Conservation (phyloP, 2,329 filamentous ascomycete species). For the Phaeoacremonium minimum region DNA sequence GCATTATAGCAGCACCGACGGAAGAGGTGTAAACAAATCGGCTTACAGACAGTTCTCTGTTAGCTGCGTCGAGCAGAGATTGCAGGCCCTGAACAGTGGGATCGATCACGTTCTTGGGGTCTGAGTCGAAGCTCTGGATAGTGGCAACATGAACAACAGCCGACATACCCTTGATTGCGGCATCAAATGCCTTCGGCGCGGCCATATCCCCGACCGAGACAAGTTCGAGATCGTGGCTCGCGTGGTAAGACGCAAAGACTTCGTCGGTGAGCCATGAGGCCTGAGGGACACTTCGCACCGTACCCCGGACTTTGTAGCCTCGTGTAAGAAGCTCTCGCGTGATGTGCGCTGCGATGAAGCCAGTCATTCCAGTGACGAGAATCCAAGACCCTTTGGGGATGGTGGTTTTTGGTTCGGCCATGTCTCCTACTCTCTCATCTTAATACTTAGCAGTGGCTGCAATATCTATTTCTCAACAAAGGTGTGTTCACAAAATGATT, state of each 20-base stretch:
- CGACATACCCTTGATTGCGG: conserved; percentile 13
- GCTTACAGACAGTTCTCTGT: conserved; percentile 25
- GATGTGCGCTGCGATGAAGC: conserved; percentile 34
- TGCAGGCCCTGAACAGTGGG: conserved; percentile 19
- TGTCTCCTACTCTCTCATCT: too few relatives aligned
- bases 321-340: conserved; percentile 25
- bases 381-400: conserved; percentile 15
- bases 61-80: conserved; percentile 27
- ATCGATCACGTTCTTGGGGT: conserved; percentile 35
- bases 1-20: conserved; percentile 14
- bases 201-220: background rate
- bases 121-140: conserved; percentile 22
- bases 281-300: conserved; percentile 25
- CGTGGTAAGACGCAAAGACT: background rate
- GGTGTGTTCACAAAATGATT: too few relatives aligned
- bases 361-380: conserved; percentile 36
- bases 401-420: background rate
- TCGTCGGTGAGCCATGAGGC: conserved; percentile 17
- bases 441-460: too few relatives aligned
- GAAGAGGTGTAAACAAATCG: conserved; percentile 36
- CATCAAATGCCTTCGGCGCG: background rate
- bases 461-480: too few relatives aligned
- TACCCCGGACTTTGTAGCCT: conserved; percentile 33
- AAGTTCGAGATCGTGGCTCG: background rate
- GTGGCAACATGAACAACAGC: conserved; percentile 34